Conservation (phyloP, 306 rosid genomes). For the Potentilla sterilis region DNA sequence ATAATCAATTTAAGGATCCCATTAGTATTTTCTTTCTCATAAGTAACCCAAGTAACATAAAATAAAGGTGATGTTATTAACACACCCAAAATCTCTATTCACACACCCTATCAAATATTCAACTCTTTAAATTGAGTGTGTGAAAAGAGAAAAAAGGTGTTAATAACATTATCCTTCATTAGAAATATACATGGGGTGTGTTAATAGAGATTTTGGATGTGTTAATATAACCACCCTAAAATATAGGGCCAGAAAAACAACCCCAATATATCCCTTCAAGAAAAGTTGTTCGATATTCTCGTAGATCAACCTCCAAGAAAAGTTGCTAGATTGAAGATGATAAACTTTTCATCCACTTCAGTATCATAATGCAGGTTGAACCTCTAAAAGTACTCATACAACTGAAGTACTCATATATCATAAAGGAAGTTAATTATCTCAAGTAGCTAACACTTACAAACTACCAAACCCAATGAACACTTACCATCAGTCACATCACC, state of each 20-base stretch:
- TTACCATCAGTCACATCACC: slow-evolving; percentile 81
- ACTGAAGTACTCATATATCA: background rate
- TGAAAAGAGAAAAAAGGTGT: no score
- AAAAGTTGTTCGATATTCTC: background rate
- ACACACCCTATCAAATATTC: no score
- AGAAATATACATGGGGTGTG: no score
- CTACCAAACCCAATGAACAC: slow-evolving; percentile 13
- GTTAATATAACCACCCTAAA: no score
- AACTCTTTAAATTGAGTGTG: no score
- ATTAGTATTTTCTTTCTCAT: background rate
- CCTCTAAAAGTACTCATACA: background rate
- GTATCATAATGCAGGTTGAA: background rate
- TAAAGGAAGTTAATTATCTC: background rate
- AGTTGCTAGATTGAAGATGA: background rate
- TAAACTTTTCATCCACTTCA: background rate
- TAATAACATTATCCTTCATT: no score
- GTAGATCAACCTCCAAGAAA: background rate
- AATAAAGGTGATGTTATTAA: no score
- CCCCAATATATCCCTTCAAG: background rate
- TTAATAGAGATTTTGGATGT: no score
- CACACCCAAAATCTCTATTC: no score
- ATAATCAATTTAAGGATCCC: background rate
- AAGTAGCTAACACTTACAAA: background rate
- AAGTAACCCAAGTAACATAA: background rate
- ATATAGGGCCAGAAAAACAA: background rate